These are phyloP conservation scores for Helianthus tuberosus DNA, from an alignment of 129 eudicot genomes.

Conservation along the genomic window DNA sequence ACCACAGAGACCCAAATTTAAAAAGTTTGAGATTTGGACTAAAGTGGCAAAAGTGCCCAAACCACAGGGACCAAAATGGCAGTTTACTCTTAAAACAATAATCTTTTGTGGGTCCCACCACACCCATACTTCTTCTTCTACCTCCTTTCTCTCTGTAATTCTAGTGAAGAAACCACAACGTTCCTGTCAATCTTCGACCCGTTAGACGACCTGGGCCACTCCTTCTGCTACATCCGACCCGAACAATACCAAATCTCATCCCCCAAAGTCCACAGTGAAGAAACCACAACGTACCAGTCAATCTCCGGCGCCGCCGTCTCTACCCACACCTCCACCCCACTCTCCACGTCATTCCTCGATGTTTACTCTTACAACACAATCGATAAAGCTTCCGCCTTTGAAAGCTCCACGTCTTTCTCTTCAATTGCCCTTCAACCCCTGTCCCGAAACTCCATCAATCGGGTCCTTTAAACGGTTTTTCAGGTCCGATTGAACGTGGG, in stretches of 20 bases:
- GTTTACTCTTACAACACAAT: slow-evolving; percentile 48
- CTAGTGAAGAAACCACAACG: no score
- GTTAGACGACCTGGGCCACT: slow-evolving; percentile 83
- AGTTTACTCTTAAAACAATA: no score
- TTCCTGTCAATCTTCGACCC: slow-evolving; percentile 75
- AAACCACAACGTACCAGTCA: slow-evolving; percentile 64
- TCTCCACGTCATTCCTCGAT: slow-evolving; percentile 63
- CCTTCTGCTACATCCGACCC: slow-evolving; percentile 84
- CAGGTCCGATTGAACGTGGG: slow-evolving; percentile 59
- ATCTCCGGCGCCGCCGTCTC: slow-evolving; percentile 95
- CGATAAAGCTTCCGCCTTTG: slow-evolving; percentile 71
- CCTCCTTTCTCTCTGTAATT: no score
- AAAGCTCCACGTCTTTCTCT: slow-evolving; percentile 85
- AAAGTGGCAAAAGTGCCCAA: no score
- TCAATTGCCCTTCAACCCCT: slow-evolving; percentile 70
- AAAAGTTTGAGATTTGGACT: no score
- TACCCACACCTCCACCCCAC: slow-evolving; percentile 89
- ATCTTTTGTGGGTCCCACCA: no score
- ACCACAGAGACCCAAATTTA: no score
- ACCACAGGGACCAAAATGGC: no score
- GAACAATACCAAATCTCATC: slow-evolving; percentile 50
- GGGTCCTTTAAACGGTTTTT: slow-evolving; percentile 50
- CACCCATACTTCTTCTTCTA: no score
- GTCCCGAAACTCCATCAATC: slow-evolving; percentile 52
- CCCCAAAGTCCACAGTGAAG: slow-evolving; percentile 73